Evolutionary conservation across 2,329 filamentous ascomycete genomes (phyloP).

Genomic region (Cladosporium cucumerinum): DNA sequence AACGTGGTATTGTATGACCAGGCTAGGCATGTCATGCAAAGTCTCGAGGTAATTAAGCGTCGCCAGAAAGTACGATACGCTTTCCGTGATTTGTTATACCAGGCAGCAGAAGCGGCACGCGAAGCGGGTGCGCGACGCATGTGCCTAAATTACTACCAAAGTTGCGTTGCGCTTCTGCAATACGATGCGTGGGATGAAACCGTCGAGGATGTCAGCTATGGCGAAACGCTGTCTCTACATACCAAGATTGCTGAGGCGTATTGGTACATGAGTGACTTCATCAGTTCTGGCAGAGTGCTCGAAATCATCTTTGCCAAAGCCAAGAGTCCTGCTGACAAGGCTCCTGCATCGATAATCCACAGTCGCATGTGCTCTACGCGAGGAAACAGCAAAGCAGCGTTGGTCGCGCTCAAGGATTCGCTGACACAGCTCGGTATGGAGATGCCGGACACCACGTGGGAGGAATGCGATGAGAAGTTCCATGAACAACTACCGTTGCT

Average conservation of each 20-base stretch:
- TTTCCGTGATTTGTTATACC: slow-evolving; percentile 73
- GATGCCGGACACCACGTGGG: slow-evolving; percentile 64
- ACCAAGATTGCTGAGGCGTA: slow-evolving; percentile 79
- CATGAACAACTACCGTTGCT: slow-evolving; percentile 40
- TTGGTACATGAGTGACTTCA: slow-evolving; percentile 70
- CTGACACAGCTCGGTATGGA: slow-evolving; percentile 66
- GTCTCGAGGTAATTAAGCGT: slow-evolving; percentile 69
- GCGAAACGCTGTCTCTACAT: slow-evolving; percentile 78
- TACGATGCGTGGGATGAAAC: slow-evolving; percentile 69
- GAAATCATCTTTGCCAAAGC: slow-evolving; percentile 67
- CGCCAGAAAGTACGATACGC: slow-evolving; percentile 47
- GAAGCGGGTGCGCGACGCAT: slow-evolving; percentile 81
- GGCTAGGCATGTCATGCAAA: slow-evolving; percentile 77
- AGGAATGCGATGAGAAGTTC: slow-evolving; percentile 75
- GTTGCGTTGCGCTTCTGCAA: slow-evolving; percentile 76
- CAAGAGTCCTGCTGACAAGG: slow-evolving; percentile 71
- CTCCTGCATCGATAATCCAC: slow-evolving; percentile 77
- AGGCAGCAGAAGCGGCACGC: slow-evolving; percentile 72
- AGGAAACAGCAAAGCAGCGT: slow-evolving; percentile 67
- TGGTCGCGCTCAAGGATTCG: slow-evolving; percentile 67
- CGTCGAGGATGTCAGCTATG: slow-evolving; percentile 71
- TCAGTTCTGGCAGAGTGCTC: slow-evolving; percentile 66
- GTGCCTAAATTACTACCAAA: slow-evolving; percentile 75
- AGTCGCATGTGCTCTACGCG: slow-evolving; percentile 73
- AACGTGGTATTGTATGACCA: slow-evolving; percentile 62